phyloP scores from a whole-genome alignment of 805 yeast genomes.

The Candida xiaguanensis region DNA sequence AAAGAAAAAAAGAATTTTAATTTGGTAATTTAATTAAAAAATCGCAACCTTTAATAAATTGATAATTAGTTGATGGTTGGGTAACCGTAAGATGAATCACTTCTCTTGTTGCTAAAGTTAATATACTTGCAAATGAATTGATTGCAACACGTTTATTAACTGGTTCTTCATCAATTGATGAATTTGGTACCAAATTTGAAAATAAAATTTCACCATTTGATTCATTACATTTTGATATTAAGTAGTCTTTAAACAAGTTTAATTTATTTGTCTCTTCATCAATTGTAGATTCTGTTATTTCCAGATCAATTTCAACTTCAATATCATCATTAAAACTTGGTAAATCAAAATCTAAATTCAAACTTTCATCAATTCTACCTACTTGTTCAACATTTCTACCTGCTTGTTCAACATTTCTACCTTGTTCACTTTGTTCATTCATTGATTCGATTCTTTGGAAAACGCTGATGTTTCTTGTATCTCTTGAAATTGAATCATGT shows the following conservation, averaged over 20 bases:
- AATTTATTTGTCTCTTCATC: slow-evolving; percentile 1
- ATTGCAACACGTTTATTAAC: slow-evolving; percentile 22
- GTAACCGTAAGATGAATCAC: slow-evolving; percentile 9
- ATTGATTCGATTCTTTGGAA: neutral
- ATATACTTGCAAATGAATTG: slow-evolving; percentile 23
- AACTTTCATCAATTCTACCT: neutral
- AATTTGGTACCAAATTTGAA: slow-evolving; percentile 12
- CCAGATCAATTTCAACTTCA: neutral
- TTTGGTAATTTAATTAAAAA: neutral
- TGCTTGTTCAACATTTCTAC: neutral
- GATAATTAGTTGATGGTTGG: neutral
- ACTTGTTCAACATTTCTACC: too few relatives aligned
- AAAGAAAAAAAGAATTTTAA: neutral
- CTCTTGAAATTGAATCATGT: neutral
- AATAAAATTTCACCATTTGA: slow-evolving; percentile 12
- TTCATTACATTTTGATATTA: too few relatives aligned
- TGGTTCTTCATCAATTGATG: slow-evolving; percentile 8
- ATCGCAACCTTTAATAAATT: neutral
- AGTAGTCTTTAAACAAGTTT: too few relatives aligned
- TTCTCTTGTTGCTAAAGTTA: slow-evolving; percentile 22
- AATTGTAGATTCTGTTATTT: neutral
- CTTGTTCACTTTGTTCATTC: slow-evolving; percentile 1
- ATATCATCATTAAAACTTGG: neutral
- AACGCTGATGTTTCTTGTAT: neutral
- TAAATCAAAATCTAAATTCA: neutral